These are phyloP conservation scores for Teratosphaeria pseudoeucalypti DNA, from an alignment of 2,329 filamentous ascomycete species.

Conservation along the genomic window DNA sequence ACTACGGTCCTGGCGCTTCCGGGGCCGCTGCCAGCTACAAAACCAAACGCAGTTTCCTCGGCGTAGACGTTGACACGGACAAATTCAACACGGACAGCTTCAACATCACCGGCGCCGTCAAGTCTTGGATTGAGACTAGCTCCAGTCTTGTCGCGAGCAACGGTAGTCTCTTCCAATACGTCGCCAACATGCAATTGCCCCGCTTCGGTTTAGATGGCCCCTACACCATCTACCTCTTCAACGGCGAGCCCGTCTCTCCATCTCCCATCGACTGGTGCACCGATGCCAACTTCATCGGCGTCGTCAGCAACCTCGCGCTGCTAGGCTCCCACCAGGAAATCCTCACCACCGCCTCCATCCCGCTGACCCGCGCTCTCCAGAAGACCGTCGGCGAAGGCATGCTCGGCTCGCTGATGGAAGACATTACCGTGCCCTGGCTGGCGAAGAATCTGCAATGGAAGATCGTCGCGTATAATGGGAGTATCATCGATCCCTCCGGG, in stretches of 20 bases:
- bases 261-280: slow-evolving; percentile 41
- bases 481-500: slow-evolving; percentile 21
- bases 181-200: slow-evolving; percentile 53
- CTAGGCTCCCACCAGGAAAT: slow-evolving; percentile 13
- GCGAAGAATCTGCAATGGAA: slow-evolving; percentile 26
- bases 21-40: slow-evolving; percentile 20
- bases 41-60: slow-evolving; percentile 6
- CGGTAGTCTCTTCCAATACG: slow-evolving; percentile 52
- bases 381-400: slow-evolving; percentile 18
- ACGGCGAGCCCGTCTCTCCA: slow-evolving; percentile 40
- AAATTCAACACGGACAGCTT: not conserved
- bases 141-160: slow-evolving; percentile 20
- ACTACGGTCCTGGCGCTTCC: slow-evolving; percentile 40
- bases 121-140: not conserved
- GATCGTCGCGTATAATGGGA: slow-evolving; percentile 20
- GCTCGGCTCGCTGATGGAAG: slow-evolving; percentile 22
- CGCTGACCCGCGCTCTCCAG: slow-evolving; percentile 34
- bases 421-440: slow-evolving; percentile 22
- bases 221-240: slow-evolving; percentile 58
- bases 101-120: not conserved
- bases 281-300: slow-evolving; percentile 49
- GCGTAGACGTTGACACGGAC: not conserved
- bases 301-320: slow-evolving; percentile 39
- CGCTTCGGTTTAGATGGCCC: slow-evolving; percentile 52
- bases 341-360: slow-evolving; percentile 32